Base-by-base conservation (phyloP, 768 basidiomycete genomes). In the Leccinum obscurum region DNA sequence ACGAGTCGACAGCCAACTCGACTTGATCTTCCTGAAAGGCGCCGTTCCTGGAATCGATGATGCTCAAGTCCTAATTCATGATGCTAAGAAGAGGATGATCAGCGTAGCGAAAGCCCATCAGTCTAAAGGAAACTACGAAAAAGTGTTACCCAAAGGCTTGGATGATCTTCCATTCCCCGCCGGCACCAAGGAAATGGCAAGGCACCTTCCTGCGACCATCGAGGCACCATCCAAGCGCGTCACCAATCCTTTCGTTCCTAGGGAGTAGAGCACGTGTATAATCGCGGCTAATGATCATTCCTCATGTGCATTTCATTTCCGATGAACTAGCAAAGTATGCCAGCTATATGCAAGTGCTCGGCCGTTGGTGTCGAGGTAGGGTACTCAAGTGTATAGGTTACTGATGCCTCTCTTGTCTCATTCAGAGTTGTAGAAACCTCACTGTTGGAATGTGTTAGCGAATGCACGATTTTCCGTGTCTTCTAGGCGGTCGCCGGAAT, bases 21-120 rank as follows among this genome's bases (percentile, higher is more conserved):
- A 98, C 75, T 84, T 98, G 56, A 80, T 99, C 58, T 98, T 90
- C 73, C 87, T 99, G 56, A 85, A 88, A 59, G 97, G 97, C n/a
- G 84, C 87, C 44, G 86, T 98, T 3, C 94, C 97, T 3, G 97
- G 97, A 6, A 72, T 89, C 9, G 94, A 97, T 66, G 88, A 95
- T 65, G 89, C 90, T 0, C 92, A 92, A 58, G 90, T 99, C 22
- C 75, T 92, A 54, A 77, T 99, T 51, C 82, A 84, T 10, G 97
- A 99, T 72, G 89, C 95, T 24, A 93, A 94, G 78, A 95, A 95
- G 82, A 92, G 86, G 69, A 79, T 93, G 78, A 69, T 76, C n/a
- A 77, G 82, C 22, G 68, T 84, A 37, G 83, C 87, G 4, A 80
- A 76, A 57, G 84, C 85, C 65, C 86, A 89, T 64, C 84, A 88